These are phyloP conservation scores for Ceratobasidium sp. DNA, from an alignment of 1,284 basidiomycete genomes.

Conservation along the genomic window DNA sequence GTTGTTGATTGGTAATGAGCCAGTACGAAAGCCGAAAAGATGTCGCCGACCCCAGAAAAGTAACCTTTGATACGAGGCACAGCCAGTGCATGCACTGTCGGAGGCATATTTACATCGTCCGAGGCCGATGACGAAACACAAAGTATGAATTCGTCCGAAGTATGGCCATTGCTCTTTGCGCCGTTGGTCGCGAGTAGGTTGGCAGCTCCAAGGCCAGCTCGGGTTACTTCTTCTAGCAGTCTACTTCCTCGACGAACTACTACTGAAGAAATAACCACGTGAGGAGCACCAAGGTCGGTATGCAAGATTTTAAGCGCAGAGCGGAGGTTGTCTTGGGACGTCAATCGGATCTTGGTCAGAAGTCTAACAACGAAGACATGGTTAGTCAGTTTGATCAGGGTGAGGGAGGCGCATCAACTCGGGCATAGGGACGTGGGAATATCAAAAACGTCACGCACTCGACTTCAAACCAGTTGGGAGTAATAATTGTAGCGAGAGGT, in stretches of 20 bases:
- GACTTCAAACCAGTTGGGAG: conserved; percentile 98
- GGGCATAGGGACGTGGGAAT: background rate
- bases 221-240: conserved; percentile 1
- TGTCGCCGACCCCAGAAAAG: conserved; percentile 96
- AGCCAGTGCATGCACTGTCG: conserved; percentile 73
- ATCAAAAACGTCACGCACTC: conserved; percentile 72
- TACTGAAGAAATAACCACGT: conserved; percentile 95
- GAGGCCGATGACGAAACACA: conserved; percentile 78
- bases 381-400: conserved; percentile 5
- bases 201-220: background rate
- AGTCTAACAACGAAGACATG: conserved; percentile 63
- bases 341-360: conserved; percentile 79
- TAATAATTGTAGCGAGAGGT: conserved; percentile 87
- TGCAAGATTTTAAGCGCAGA: conserved; percentile 83
- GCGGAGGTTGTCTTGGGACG: conserved; percentile 74
- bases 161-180: background rate
- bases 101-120: conserved; percentile 49
- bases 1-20: conserved; percentile 75
- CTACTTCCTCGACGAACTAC: conserved; percentile 30
- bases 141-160: conserved; percentile 69
- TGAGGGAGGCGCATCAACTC: background rate
- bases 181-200: background rate
- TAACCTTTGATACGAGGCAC: conserved; percentile 91
- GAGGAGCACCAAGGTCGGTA: conserved; percentile 77
- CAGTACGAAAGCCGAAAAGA: conserved; percentile 94